Conservation (phyloP, 2,329 filamentous ascomycete species). For the Aaosphaeria arxii region DNA sequence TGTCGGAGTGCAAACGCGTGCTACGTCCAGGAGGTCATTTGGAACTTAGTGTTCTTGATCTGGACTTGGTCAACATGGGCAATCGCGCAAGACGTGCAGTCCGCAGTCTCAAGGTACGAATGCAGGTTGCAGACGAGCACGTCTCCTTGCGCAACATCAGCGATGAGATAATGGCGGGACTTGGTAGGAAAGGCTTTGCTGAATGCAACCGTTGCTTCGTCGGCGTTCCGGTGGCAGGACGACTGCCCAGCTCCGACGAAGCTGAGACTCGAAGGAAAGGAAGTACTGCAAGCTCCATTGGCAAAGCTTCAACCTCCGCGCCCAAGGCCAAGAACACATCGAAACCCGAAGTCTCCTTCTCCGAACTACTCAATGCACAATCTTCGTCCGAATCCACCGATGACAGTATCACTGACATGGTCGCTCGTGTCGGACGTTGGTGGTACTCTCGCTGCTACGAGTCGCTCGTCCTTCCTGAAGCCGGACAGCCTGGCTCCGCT, state of each 20-base stretch:
- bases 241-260: slow-evolving; percentile 35
- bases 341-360: slow-evolving; percentile 34
- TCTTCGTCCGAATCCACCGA: slow-evolving; percentile 53
- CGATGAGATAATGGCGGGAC: slow-evolving; percentile 59
- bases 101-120: slow-evolving; percentile 67
- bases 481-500: slow-evolving; percentile 26
- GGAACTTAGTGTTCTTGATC: slow-evolving; percentile 74
- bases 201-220: slow-evolving; percentile 74
- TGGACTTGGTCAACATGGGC: slow-evolving; percentile 82
- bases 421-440: slow-evolving; percentile 88
- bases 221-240: slow-evolving; percentile 67
- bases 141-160: slow-evolving; percentile 57
- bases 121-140: slow-evolving; percentile 59
- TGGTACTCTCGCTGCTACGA: slow-evolving; percentile 97
- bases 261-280: slow-evolving; percentile 21
- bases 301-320: slow-evolving; percentile 12
- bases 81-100: slow-evolving; percentile 66
- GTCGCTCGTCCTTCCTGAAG: slow-evolving; percentile 50
- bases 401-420: slow-evolving; percentile 86
- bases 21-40: slow-evolving; percentile 74
- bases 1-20: slow-evolving; percentile 74
- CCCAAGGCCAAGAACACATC: slow-evolving; percentile 11
- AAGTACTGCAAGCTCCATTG: slow-evolving; percentile 24
- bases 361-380: slow-evolving; percentile 32
- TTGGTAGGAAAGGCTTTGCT: slow-evolving; percentile 68